Conservation (phyloP, 1,139 yeast genomes). For the Nakaseomyces sp. region DNA sequence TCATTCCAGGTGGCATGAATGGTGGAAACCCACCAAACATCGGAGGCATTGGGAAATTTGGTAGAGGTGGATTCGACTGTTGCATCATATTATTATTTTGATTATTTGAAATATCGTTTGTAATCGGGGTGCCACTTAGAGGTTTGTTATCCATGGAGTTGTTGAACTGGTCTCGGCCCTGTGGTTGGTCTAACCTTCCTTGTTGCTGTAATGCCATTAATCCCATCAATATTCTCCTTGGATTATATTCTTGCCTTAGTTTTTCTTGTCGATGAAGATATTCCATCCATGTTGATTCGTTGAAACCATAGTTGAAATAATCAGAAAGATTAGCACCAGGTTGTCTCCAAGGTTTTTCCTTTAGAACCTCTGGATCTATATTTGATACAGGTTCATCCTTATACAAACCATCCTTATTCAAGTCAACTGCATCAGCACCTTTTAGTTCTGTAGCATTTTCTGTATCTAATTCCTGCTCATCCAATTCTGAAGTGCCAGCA, state of each 20-base stretch:
- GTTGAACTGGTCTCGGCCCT: not conserved
- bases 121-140: not conserved
- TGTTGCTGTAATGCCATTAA: conserved; percentile 33
- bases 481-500: conserved; percentile 21
- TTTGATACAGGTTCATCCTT: conserved; percentile 82
- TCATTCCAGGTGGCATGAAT: conserved; percentile 32
- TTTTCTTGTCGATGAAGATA: conserved; percentile 86
- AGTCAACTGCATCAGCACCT: conserved; percentile 36
- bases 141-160: conserved; percentile 5
- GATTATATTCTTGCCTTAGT: conserved; percentile 69
- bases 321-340: conserved; percentile 95
- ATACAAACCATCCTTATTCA: conserved; percentile 67
- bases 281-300: conserved; percentile 92
- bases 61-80: conserved; percentile 7
- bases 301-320: conserved; percentile 92
- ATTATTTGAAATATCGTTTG: conserved; percentile 10
- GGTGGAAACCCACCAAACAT: conserved; percentile 36
- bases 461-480: conserved; percentile 18
- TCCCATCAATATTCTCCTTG: conserved; percentile 38
- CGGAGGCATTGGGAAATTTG: conserved; percentile 30
- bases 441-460: conserved; percentile 31
- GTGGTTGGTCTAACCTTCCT: conserved; percentile 25
- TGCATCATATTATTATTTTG: conserved; percentile 7
- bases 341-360: conserved; percentile 95
- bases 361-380: conserved; percentile 71